Conservation (phyloP, 2,329 filamentous ascomycete species). For the Exserohilum rostratum region DNA sequence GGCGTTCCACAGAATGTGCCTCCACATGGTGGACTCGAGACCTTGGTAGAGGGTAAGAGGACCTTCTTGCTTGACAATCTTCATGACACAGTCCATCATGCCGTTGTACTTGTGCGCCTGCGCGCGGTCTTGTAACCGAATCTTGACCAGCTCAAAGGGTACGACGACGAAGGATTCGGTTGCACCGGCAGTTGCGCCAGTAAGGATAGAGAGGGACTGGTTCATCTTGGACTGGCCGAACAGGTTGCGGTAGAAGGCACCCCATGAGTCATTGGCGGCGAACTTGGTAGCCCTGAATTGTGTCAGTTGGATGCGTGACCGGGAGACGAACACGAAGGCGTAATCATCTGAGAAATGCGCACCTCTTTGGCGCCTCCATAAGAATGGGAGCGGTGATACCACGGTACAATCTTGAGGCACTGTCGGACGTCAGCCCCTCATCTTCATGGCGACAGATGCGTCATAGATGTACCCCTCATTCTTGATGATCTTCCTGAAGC, state of each 20-base stretch:
- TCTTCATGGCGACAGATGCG: not conserved
- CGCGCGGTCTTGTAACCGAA: slow-evolving; percentile 93
- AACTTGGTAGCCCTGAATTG: slow-evolving; percentile 85
- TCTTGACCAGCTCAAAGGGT: slow-evolving; percentile 98
- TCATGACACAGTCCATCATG: slow-evolving; percentile 77
- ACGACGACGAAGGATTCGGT: slow-evolving; percentile 97
- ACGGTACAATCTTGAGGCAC: slow-evolving; percentile 88
- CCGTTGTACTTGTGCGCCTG: slow-evolving; percentile 87
- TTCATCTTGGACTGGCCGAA: slow-evolving; percentile 89
- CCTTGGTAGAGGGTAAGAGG: slow-evolving; percentile 92
- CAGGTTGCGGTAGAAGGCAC: slow-evolving; percentile 84
- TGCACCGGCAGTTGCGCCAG: slow-evolving; percentile 90
- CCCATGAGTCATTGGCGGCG: slow-evolving; percentile 98
- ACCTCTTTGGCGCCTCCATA: slow-evolving; percentile 93
- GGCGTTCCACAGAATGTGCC: slow-evolving; percentile 91
- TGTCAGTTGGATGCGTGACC: slow-evolving; percentile 4
- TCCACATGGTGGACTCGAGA: slow-evolving; percentile 94
- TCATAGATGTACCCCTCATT: slow-evolving; percentile 78
- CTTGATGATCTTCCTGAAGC: slow-evolving; percentile 95
- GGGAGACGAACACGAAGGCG: not conserved
- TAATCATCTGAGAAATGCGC: not conserved
- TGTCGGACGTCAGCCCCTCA: slow-evolving; percentile 47
- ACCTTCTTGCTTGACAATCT: slow-evolving; percentile 85
- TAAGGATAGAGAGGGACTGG: slow-evolving; percentile 88
- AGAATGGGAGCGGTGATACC: slow-evolving; percentile 95